Conservation (phyloP, 306 rosid species). For the Vigna reflexopilosa region DNA sequence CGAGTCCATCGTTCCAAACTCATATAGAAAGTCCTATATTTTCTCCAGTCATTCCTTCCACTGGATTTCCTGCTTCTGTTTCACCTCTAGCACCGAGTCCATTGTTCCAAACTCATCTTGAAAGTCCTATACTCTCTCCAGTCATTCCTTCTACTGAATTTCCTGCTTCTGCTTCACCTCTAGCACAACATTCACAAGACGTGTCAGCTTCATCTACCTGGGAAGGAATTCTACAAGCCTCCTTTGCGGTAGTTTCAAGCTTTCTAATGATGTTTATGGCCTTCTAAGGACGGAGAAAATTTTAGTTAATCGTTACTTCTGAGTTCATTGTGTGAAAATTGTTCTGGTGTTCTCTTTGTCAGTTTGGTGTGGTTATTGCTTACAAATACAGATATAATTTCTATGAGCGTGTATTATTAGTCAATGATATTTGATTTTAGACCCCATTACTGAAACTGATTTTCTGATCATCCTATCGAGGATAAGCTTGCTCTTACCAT, state of each 20-base stretch:
- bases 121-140: slow-evolving; percentile 48
- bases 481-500: slow-evolving; percentile 1
- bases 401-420: slow-evolving; percentile 13
- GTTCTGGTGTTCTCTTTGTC: slow-evolving; percentile 40
- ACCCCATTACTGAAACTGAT: slow-evolving; percentile 14
- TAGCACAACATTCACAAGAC: slow-evolving; percentile 44
- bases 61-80: slow-evolving; percentile 48
- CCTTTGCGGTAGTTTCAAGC: slow-evolving; percentile 47
- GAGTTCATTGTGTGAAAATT: slow-evolving; percentile 36
- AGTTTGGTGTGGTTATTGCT: slow-evolving; percentile 44
- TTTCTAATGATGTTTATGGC: slow-evolving; percentile 49
- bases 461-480: slow-evolving; percentile 29
- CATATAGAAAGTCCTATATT: slow-evolving; percentile 43
- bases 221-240: slow-evolving; percentile 43
- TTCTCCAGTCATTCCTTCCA: slow-evolving; percentile 58
- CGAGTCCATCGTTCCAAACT: slow-evolving; percentile 46
- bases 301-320: slow-evolving; percentile 13
- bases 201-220: slow-evolving; percentile 54
- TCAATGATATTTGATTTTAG: slow-evolving; percentile 29
- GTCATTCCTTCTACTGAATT: slow-evolving; percentile 58
- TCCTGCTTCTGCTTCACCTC: slow-evolving; percentile 49
- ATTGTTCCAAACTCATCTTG: slow-evolving; percentile 33
- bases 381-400: slow-evolving; percentile 18
- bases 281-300: slow-evolving; percentile 42
- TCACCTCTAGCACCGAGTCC: slow-evolving; percentile 51